Base-by-base conservation (phyloP, 345 rosid genomes). In the Limnanthes douglasii region DNA sequence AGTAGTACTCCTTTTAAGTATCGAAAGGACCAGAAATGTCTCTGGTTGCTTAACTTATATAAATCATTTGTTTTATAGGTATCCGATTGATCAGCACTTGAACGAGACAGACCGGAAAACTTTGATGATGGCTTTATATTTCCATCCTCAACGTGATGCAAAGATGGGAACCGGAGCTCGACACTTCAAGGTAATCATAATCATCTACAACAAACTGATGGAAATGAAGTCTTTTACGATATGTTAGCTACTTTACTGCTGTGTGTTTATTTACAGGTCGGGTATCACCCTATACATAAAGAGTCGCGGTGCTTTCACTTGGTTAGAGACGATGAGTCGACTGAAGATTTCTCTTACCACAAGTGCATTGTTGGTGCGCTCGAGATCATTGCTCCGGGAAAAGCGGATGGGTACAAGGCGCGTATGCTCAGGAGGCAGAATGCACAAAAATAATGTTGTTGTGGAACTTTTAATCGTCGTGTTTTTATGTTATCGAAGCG, bases 291-390 rank as follows among this genome's bases (percentile, higher is more conserved):
- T 2, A 49, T 64, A 41, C 51, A 68, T 18, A 43, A 65, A 46
- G 47, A 60, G 14, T 27, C 84, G 0, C 84, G 81, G 1, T 90
- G 98, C 65, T 84, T 90, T 38, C 59, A 62, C 12, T 48, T 84
- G 48, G 70, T 68, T 15, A 70, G 94, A 60, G 42, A 31, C 8
- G 96, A 90, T 5, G 94, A 79, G 11, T 68, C 93, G 18, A 16
- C 29, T 0, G 96, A 77, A 57, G 96, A 80, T 47, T 90, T 90
- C 55, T 90, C 96, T 0, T 90, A 85, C 39, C 94, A 43, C 34
- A 90, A 84, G 41, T 90, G 99, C 50, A 66, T 84, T 9, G 22
- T 45, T 5, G 74, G 75, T 6, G 94, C 94, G 32, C 78, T 75
- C 10, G 65, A 69, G 65, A 54, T 80, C 44, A 65, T 85, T 43